Evolutionary conservation across 352 stramenopile genomes (phyloP), one percentile per base, ranked within the genome.

Genomic region (Thalassiosira hispida): DNA sequence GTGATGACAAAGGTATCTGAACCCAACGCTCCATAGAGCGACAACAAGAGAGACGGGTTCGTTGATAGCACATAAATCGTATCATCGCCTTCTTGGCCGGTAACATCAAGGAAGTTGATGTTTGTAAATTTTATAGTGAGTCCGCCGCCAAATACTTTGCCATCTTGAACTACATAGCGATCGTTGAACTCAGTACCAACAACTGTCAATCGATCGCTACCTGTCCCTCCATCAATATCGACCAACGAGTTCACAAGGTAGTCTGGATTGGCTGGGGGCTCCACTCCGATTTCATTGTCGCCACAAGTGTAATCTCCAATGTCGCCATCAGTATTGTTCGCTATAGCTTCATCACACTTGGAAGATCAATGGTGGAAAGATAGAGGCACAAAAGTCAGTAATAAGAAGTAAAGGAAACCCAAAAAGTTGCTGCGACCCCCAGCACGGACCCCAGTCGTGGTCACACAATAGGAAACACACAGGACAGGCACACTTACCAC

Each of bases 161-260:
- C 73, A 81, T 75, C 55, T 55, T 77, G 29, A 22, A 86, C 62
- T 1, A 86, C 79, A 56, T 83, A 86, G 35, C 31, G 56, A 25
- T 86, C 79, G n/a, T 38, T 52, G 25, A 38, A 22, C 31, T 86
- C 78, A 29, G 78, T 83, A 7, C 78, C 78, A 60, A 82, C 66
- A 18, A 82, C 44, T 8, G 61, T 59, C 5, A 78, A 31, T 38
- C 44, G 20, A 44, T 85, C 56, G 7, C n/a, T 62, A 27, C 65
- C 65, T 33, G 66, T 82, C 61, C 78, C 78, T 64, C 78, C 78
- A 70, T 86, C 78, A 68, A 86, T 69, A 40, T 86, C 78, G 1
- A 86, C 78, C 1, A 82, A 29, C 8, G 38, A 59, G 27, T 81
- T 78, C 0, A 81, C 57, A n/a, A n/a, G n/a, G n/a, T n/a, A n/a